These are phyloP conservation scores for Globisporangium spinosum DNA, from an alignment of 352 stramenopile species.

Conservation along the genomic window DNA sequence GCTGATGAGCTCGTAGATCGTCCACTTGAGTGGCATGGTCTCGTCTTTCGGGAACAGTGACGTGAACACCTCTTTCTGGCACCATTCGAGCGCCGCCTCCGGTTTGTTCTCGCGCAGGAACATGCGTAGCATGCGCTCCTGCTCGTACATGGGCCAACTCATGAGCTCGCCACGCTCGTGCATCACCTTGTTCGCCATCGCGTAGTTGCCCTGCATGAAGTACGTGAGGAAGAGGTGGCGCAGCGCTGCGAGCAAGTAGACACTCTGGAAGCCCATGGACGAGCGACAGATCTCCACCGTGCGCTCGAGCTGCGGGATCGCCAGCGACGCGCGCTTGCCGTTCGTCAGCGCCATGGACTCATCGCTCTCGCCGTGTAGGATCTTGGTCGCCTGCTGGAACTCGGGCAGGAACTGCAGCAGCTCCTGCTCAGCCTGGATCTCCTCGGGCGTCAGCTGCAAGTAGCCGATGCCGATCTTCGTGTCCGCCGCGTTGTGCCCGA, in stretches of 20 bases:
- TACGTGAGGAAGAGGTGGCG: conserved; percentile 59
- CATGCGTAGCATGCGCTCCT: conserved; percentile 65
- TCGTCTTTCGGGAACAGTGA: conserved; percentile 54
- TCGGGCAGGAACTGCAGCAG: conserved; percentile 59
- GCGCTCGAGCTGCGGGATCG: conserved; percentile 52
- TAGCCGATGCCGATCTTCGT: conserved; percentile 62
- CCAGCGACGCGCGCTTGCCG: conserved; percentile 42
- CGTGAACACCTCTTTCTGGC: conserved; percentile 52
- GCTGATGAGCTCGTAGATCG: conserved; percentile 64
- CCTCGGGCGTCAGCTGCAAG: conserved; percentile 55
- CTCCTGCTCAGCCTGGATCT: conserved; percentile 63
- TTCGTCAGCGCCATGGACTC: conserved; percentile 40
- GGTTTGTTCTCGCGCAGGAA: conserved; percentile 55
- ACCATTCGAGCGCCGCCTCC: conserved; percentile 41
- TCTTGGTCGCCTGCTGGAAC: conserved; percentile 59
- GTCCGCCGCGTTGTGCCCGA: conserved; percentile 47
- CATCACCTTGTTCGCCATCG: conserved; percentile 48
- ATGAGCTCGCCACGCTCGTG: conserved; percentile 66
- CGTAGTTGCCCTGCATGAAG: conserved; percentile 61
- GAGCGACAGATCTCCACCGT: conserved; percentile 76
- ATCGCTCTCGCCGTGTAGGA: conserved; percentile 39
- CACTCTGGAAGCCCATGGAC: conserved; percentile 68
- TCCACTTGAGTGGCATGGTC: conserved; percentile 64
- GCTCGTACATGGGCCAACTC: conserved; percentile 63
- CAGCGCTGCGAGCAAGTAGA: conserved; percentile 57